Conservation (phyloP, 768 basidiomycete species). For the Daedaleopsis sinensis region DNA sequence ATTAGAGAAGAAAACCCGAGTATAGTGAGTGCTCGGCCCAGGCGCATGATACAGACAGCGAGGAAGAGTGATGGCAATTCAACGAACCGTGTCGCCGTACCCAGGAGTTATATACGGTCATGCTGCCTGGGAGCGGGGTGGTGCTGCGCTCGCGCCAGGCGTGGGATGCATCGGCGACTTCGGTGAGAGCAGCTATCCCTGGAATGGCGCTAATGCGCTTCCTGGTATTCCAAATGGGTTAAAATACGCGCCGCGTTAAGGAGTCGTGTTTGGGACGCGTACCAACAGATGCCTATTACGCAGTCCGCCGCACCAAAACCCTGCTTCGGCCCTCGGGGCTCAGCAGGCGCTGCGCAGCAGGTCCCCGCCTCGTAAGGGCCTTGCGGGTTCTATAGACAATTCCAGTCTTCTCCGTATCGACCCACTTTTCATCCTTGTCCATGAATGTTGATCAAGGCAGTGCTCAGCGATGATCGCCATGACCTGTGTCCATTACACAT, state of each 20-base stretch:
- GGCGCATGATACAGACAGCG: conserved; percentile 12
- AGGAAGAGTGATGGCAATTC: conserved; percentile 6
- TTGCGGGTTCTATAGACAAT: background rate
- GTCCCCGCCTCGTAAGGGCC: background rate
- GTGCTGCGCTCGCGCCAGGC: conserved; percentile 20
- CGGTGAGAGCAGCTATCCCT: conserved; percentile 13
- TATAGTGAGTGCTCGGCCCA: conserved; percentile 5
- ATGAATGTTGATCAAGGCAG: no score
- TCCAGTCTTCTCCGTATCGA: background rate
- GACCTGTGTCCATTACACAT: no score
- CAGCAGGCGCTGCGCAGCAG: conserved; percentile 12
- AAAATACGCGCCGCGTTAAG: conserved; percentile 7
- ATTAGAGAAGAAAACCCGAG: conserved; percentile 16
- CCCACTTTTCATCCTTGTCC: background rate
- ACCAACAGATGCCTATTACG: conserved; percentile 8
- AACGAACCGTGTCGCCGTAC: conserved; percentile 2
- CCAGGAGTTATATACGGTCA: conserved; percentile 20
- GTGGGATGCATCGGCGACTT: conserved; percentile 6
- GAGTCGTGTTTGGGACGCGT: conserved; percentile 2
- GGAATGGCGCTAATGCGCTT: background rate
- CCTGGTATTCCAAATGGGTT: conserved; percentile 1
- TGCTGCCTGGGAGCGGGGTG: conserved; percentile 14
- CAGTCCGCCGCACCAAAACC: conserved; percentile 1
- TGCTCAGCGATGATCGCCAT: no score
- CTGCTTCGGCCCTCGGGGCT: background rate